Conservation (phyloP, 345 rosid species). For the Abelmoschus esculentus region DNA sequence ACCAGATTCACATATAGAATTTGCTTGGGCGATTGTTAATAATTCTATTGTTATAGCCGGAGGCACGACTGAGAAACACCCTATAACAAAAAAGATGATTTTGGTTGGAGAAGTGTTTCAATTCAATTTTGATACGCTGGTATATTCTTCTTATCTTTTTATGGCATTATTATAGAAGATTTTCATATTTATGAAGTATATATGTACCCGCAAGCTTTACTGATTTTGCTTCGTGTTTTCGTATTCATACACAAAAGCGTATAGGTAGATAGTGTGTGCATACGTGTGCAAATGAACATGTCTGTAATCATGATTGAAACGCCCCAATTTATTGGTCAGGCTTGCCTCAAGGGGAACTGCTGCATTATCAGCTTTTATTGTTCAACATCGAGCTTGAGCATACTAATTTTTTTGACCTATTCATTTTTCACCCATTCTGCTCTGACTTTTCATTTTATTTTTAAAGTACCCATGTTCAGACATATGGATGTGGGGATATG, state of each 20-base stretch:
- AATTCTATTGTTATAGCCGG: conserved; percentile 77
- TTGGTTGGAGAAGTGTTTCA: conserved; percentile 76
- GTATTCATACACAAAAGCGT: neutral
- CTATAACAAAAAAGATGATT: conserved; percentile 82
- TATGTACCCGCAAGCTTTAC: neutral
- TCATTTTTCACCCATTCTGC: neutral
- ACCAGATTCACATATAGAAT: conserved; percentile 90
- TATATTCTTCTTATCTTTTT: conserved; percentile 20
- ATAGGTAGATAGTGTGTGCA: neutral
- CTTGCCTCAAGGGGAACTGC: neutral
- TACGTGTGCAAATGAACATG: neutral
- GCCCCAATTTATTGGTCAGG: neutral
- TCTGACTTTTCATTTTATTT: too few species aligned
- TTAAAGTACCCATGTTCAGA: too few species aligned
- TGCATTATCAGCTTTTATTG: neutral
- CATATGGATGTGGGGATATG: too few species aligned
- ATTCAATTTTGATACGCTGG: conserved; percentile 70
- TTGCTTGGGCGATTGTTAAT: conserved; percentile 90
- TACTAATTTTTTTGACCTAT: neutral
- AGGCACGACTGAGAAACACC: conserved; percentile 97
- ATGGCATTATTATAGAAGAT: neutral
- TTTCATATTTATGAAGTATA: neutral
- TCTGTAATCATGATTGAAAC: neutral
- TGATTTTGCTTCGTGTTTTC: neutral
- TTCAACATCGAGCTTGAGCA: neutral